Conservation (phyloP, 2,329 filamentous ascomycete genomes). For the Colletotrichum camelliae region DNA sequence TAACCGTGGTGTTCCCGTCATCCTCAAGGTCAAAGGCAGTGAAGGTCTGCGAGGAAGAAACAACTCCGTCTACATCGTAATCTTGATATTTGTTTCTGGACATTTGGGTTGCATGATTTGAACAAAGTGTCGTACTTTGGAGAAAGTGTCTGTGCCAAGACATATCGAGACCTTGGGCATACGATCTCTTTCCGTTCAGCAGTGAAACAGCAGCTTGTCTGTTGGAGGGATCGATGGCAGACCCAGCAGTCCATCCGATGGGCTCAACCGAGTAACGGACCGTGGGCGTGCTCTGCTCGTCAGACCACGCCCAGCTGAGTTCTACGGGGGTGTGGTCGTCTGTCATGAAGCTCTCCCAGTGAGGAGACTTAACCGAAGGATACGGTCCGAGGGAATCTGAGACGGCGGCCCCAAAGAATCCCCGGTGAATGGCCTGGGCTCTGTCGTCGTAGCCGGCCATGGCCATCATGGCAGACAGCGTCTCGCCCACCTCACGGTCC, state of each 20-base stretch:
- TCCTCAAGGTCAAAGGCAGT: constrained; percentile 29
- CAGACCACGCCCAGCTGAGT: constrained; percentile 40
- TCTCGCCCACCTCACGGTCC: neutral
- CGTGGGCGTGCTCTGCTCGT: constrained; percentile 21
- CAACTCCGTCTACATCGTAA: neutral
- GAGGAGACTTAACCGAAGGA: neutral
- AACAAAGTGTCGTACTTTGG: neutral
- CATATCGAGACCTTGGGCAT: constrained; percentile 20
- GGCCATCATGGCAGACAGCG: neutral
- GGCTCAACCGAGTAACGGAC: constrained; percentile 39
- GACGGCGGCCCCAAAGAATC: neutral
- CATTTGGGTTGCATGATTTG: neutral
- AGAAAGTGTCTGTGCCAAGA: constrained; percentile 23
- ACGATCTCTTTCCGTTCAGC: neutral
- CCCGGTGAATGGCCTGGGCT: neutral
- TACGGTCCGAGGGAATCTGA: neutral
- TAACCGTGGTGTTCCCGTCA: constrained; percentile 7
- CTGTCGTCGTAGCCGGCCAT: neutral
- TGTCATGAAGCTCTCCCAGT: constrained; percentile 45
- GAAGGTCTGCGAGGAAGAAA: constrained; percentile 21
- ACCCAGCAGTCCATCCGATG: constrained; percentile 28
- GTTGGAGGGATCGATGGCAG: neutral
- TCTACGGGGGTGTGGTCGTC: constrained; percentile 41
- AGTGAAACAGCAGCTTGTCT: neutral
- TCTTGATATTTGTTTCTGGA: neutral